Evolutionary conservation across 23 red algal genomes (phyloP).

Genomic region (Gracilaria caudata): DNA sequence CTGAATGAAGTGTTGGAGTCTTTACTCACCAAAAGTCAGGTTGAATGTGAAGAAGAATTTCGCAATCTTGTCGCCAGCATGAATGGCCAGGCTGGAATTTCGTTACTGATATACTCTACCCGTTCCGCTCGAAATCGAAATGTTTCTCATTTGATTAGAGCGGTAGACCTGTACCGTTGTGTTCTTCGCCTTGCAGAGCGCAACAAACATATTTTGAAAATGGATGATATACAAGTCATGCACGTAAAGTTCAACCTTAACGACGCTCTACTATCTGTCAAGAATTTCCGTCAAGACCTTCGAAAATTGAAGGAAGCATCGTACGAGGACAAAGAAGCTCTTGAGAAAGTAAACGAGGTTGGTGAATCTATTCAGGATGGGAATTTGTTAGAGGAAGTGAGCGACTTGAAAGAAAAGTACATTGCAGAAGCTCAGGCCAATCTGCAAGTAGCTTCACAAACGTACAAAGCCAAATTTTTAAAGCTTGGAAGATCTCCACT

Average conservation of each 20-base stretch:
- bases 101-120: constrained; percentile 29
- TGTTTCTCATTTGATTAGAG: not conserved
- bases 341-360: not conserved
- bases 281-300: not conserved
- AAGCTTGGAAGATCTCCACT: constrained; percentile 27
- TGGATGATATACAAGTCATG: constrained; percentile 87
- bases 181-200: constrained; percentile 53
- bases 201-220: constrained; percentile 52
- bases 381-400: constrained; percentile 12
- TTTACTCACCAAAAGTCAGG: constrained; percentile 43
- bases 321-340: not conserved
- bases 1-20: constrained; percentile 82
- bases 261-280: constrained; percentile 38
- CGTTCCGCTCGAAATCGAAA: not conserved
- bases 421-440: constrained; percentile 21
- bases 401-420: constrained; percentile 32
- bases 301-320: not conserved
- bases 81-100: constrained; percentile 81
- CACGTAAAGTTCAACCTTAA: constrained; percentile 82
- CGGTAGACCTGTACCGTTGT: constrained; percentile 58
- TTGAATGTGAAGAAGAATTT: constrained; percentile 88
- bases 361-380: constrained; percentile 33
- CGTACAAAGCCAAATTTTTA: constrained; percentile 8
- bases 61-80: constrained; percentile 54
- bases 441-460: constrained; percentile 7